Base-by-base conservation (phyloP, 2,329 filamentous ascomycete genomes). In the Aspergillus puulaauensis region DNA sequence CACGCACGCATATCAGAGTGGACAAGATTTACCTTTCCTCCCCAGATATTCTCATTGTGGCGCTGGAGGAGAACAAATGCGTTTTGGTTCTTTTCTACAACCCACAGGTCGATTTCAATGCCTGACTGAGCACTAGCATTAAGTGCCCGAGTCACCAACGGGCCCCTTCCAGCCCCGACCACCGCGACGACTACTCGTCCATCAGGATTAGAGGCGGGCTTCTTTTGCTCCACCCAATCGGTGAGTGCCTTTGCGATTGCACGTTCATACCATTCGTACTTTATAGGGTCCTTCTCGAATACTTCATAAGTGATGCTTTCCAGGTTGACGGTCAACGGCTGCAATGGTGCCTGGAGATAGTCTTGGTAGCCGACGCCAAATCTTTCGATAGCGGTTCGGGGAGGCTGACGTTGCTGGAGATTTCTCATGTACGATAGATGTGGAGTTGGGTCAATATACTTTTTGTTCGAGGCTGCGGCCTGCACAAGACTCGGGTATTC, bases 291-390 rank as follows among this genome's bases (percentile, higher is more conserved):
- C 65, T 96, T 96, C 73, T 99, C 95, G 68, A 99, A 99, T 2
- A 98, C 93, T 72, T 99, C 95, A 73, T 99, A 99, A 0, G 95
- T 99, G 43, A 96, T 90, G 47, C 92, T 96, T 73, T 99, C 96
- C 14, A 99, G 82, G 66, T 99, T 99, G 74, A 99, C 95, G 0
- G 93, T 93, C 14, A 99, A 82, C 0, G 95, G 95, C 73, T 99
- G 96, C 41, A 99, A 80, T 2, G 95, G 95, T 2, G 93, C 93
- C 73, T 99, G 95, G 11, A 99, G 82, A 82, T 95, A 99, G 73
- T 99, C 95, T 69, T 99, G 96, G 66, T 90, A 91, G 2, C 88
- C 88, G 19, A 85, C 79, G 14, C 86, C 86, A 65, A 90, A 90
- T 33, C 81, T 80, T 69, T 90, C 87, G 52, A 90, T 81, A 4